Base-by-base conservation (phyloP, 1,139 yeast genomes). In the Saccharomyces pastorianus region DNA sequence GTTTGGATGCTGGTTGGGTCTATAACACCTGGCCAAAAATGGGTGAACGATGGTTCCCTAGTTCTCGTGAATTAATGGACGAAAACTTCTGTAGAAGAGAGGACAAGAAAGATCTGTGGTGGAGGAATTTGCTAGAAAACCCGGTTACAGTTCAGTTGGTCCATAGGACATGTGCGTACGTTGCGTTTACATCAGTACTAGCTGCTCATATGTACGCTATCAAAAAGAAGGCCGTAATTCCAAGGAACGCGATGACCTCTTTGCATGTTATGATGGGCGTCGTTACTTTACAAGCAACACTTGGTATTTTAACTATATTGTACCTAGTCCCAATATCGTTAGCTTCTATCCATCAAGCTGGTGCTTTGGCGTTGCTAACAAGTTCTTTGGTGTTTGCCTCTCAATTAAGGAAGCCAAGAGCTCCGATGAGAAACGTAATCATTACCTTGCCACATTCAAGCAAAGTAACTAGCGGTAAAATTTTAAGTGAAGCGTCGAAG, bases 261-360 rank as follows among this genome's bases (percentile, higher is more conserved):
- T 76, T 87, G 58, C 87, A 83, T 61, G 76, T 78, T 2, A 80
- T 86, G 55, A 82, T 90, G 86, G 96, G 96, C 2, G 74, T 91
- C 56, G 97, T 82, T 4, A 73, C 89, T 1, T 65, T 87, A 29
- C 99, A 95, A 72, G 96, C 86, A 2, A 74, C 88, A 0, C 76
- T 95, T 51, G 99, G 99, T 54, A 88, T 91, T 53, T 73, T 83
- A 46, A 93, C 99, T 0, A 78, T 95, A 64, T 71, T 91, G 46
- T 91, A 89, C 70, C 77, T 90, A 58, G 99, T 93, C 17, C 99
- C 99, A 41, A 84, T 88, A 46, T 88, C 96, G 17, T 73, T 93
- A 51, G 99, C 96, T 1, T 95, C 98, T 7, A 81, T 91, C 6
- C 99, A 95, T 70, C 99, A 95, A 74, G 97, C 97, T 13, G 98